Evolutionary conservation across 495 filamentous ascomycete species (phyloP), one percentile per base, ranked within the genome.

Genomic region (Podospora comata): DNA sequence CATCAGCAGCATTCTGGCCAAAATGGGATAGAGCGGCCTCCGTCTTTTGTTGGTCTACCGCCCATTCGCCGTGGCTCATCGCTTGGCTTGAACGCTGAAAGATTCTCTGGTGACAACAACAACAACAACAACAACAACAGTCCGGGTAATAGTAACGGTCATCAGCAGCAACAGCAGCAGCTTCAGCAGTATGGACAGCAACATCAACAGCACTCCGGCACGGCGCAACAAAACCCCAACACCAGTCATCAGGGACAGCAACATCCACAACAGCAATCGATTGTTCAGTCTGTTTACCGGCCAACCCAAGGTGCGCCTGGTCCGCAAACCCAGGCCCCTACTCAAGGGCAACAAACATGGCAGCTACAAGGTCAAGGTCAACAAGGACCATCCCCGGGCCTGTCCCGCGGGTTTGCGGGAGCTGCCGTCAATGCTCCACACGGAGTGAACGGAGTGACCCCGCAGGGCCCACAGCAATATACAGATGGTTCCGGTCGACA

Each of bases 41-140:
- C 79, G 6, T 81, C 81, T 2, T 82, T 81, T 55, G 75, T 78
- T 53, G 81, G 81, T 13, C 72, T 86, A 54, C 85, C 85, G 16
- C 83, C 84, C 15, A 84, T 87, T 67, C 80, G 84, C 58, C 80
- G 84, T 16, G 79, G 78, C 62, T 65, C 84, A 7, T 71, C 78
- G 63, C 70, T 81, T 54, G 67, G 69, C 27, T 62, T 76, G 23
- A 69, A 65, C 27, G 63, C 69, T 15, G 69, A 71, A 19, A 62
- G 65, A n/a, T 70, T 68, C 44, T 67, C 63, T 68, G 77, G 68
- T 62, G 66, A 34, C 34, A 60, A 66, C 13, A 63, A 58, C 53
- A 61, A 23, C 23, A 23, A 23, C 20, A 23, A 23, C 20, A 23
- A 23, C 23, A 23, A 23, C 13, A 63, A 58, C 53, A 61, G 62